phyloP scores from a whole-genome alignment of 2,329 filamentous ascomycete species.

The Fusarium vanettenii region DNA sequence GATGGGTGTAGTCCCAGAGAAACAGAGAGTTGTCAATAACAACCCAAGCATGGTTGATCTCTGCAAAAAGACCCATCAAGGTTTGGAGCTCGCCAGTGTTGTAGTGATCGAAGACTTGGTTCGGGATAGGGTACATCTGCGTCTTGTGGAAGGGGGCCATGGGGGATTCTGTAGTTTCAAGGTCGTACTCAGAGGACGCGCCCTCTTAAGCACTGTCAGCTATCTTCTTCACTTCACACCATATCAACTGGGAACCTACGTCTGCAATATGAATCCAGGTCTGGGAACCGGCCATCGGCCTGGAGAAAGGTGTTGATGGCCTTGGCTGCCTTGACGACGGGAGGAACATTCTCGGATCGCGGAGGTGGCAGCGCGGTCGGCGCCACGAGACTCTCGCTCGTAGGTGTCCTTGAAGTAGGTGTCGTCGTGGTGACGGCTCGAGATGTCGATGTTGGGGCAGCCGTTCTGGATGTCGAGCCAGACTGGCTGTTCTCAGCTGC shows the following conservation, averaged over 20 bases:
- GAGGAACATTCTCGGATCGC: conserved; percentile 65
- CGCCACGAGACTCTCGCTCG: conserved; percentile 45
- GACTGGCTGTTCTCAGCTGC: conserved; percentile 42
- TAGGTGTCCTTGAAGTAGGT: conserved; percentile 39
- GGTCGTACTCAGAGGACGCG: conserved; percentile 90
- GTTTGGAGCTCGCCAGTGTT: conserved; percentile 88
- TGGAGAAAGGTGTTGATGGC: conserved; percentile 85
- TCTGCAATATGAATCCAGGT: conserved; percentile 88
- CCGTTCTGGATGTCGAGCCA: conserved; percentile 26
- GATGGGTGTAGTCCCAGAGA: conserved; percentile 95
- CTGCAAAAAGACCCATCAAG: conserved; percentile 94
- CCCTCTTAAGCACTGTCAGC: conserved; percentile 72
- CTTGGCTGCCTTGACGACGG: conserved; percentile 82
- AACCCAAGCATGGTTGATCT: conserved; percentile 95
- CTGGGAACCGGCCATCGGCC: conserved; percentile 84
- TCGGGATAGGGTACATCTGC: conserved; percentile 89
- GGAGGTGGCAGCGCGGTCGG: conserved; percentile 55
- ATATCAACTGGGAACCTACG: conserved; percentile 67
- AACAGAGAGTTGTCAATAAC: conserved; percentile 96
- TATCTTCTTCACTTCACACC: neutral
- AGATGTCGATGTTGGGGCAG: conserved; percentile 34
- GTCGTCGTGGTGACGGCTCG: conserved; percentile 37
- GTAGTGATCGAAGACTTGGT: conserved; percentile 92
- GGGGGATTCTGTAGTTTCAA: conserved; percentile 72
- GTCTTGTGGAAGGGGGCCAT: conserved; percentile 93